Percentiles rank a stretch among this genome's conserved stretches.
phyloP scores from a whole-genome alignment of 768 basidiomycete species.

The Phylloporus sp. region DNA sequence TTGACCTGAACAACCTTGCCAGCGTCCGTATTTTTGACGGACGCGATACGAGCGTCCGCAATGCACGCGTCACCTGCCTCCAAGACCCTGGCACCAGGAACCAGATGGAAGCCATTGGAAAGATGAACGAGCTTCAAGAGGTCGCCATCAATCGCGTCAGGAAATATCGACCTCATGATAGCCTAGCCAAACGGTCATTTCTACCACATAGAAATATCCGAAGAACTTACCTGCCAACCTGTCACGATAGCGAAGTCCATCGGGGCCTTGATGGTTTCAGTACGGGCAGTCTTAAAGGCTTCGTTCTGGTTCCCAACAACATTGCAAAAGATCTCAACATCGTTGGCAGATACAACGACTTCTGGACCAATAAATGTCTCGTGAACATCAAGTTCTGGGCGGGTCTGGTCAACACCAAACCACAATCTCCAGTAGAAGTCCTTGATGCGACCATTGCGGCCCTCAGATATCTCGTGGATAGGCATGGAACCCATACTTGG shows the following conservation, averaged over 20 bases:
- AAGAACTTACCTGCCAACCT: conserved; percentile 84
- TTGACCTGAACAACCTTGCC: conserved; percentile 93
- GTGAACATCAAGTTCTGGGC: conserved; percentile 75
- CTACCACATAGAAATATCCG: neutral
- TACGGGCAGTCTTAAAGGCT: conserved; percentile 77
- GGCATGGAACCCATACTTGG: conserved; percentile 87
- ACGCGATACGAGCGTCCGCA: conserved; percentile 82
- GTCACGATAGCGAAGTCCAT: conserved; percentile 99
- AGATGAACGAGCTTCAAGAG: conserved; percentile 94
- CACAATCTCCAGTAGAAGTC: conserved; percentile 98
- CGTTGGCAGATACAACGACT: conserved; percentile 69
- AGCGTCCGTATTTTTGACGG: conserved; percentile 83
- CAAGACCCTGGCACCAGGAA: conserved; percentile 72
- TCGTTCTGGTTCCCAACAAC: conserved; percentile 93
- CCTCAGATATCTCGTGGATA: conserved; percentile 83
- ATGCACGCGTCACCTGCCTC: conserved; percentile 85
- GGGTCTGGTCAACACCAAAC: conserved; percentile 81
- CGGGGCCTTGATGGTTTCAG: conserved; percentile 69
- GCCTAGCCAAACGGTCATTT: conserved; percentile 47
- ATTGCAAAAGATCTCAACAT: conserved; percentile 84
- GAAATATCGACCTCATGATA: conserved; percentile 99
- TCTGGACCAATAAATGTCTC: conserved; percentile 85
- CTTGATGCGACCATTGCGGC: conserved; percentile 87
- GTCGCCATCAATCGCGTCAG: conserved; percentile 85
- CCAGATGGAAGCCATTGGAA: conserved; percentile 91